Conservation (phyloP, 2,329 filamentous ascomycete species). For the Xylariaceae sp. region DNA sequence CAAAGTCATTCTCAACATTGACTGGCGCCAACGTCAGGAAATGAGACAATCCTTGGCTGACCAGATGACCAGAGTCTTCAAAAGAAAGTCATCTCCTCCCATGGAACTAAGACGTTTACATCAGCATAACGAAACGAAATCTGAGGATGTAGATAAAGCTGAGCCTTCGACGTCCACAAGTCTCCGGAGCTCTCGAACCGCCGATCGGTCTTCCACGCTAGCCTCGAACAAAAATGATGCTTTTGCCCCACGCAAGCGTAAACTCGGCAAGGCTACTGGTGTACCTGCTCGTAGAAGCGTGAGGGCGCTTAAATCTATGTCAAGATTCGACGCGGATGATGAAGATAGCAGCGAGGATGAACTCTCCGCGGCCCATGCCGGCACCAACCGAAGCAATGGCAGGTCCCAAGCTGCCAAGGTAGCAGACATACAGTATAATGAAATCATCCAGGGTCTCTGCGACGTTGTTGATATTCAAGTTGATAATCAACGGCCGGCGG, state of each 20-base stretch:
- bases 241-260: constrained; percentile 8
- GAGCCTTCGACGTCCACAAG: constrained; percentile 6
- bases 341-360: constrained; percentile 35
- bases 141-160: background rate
- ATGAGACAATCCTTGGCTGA: constrained; percentile 74
- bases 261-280: constrained; percentile 14
- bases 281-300: constrained; percentile 23
- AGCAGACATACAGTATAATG: constrained; percentile 10
- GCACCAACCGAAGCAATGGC: constrained; percentile 7
- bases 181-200: constrained; percentile 32
- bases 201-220: constrained; percentile 17
- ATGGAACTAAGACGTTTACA: constrained; percentile 19
- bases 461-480: constrained; percentile 66
- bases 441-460: constrained; percentile 63
- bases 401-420: constrained; percentile 19
- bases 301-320: constrained; percentile 18
- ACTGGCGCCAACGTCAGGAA: constrained; percentile 77
- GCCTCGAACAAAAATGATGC: constrained; percentile 19
- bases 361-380: constrained; percentile 22
- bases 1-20: constrained; percentile 71
- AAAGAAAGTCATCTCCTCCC: constrained; percentile 25
- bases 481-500: constrained; percentile 70
- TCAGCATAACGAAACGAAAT: constrained; percentile 5
- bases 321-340: constrained; percentile 32
- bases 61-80: constrained; percentile 64